These are phyloP conservation scores for Coemansia sp. DNA, from an alignment of 192 early-diverging fungal species.

Conservation along the genomic window DNA sequence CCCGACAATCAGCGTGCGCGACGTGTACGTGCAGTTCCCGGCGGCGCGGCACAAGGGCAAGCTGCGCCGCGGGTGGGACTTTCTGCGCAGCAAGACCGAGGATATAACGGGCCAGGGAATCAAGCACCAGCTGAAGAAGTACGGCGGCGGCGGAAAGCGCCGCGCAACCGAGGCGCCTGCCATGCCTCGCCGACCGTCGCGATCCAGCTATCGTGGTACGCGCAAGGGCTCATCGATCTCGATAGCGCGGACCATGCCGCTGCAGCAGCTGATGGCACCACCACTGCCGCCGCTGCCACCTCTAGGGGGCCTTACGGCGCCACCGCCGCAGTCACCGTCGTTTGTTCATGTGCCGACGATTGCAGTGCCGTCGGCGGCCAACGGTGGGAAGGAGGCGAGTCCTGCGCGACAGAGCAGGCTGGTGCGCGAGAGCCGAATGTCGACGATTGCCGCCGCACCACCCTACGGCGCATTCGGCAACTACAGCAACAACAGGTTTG, in stretches of 20 bases:
- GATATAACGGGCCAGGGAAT: slow-evolving; percentile 45
- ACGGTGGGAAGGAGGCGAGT: slow-evolving; percentile 20
- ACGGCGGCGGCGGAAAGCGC: slow-evolving; percentile 50
- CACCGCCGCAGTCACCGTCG: slow-evolving; percentile 26
- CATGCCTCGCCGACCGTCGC: slow-evolving; percentile 16
- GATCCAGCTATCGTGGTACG: not conserved
- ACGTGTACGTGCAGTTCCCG: slow-evolving; percentile 50
- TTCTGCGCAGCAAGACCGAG: slow-evolving; percentile 54
- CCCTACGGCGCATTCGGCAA: not conserved
- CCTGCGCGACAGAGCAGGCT: not conserved
- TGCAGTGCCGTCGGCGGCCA: slow-evolving; percentile 17
- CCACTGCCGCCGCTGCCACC: slow-evolving; percentile 5
- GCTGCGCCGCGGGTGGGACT: slow-evolving; percentile 50
- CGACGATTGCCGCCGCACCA: not conserved
- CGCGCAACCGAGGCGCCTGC: slow-evolving; percentile 33
- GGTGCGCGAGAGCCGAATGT: not conserved
- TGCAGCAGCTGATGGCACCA: not conserved
- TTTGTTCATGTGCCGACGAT: slow-evolving; percentile 30
- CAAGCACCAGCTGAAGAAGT: slow-evolving; percentile 49
- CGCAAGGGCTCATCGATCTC: slow-evolving; percentile 12
- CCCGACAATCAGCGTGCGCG: slow-evolving; percentile 50
- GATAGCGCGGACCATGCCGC: not conserved
- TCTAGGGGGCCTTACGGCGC: not conserved
- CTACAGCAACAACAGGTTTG: not conserved
- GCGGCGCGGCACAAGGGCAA: slow-evolving; percentile 36